Evolutionary conservation across 768 basidiomycete genomes (phyloP), one percentile per base, ranked within the genome.

Genomic region (Kwoniella bestiolae): DNA sequence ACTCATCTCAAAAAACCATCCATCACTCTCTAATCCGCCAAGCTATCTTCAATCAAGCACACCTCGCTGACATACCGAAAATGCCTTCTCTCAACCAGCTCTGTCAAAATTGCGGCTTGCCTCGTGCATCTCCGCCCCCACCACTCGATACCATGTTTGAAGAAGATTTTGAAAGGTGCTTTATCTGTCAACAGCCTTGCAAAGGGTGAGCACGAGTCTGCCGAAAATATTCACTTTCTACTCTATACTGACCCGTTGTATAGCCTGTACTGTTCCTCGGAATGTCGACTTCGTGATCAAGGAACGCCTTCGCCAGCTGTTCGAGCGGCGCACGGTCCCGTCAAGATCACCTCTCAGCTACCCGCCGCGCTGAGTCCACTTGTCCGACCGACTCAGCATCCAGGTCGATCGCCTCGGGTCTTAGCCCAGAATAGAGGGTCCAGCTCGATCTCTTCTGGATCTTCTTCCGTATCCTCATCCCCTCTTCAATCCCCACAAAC

Each of bases 181-280:
- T 72, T 63, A 78, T 74, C 60, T 78, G 76, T 63, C 59, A 72
- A 34, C 47, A 66, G 51, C 69, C 74, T 31, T 74, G 70, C 55
- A 70, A 66, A 55, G 74, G 72, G 76, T 78, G 56, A 75, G 76
- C 69, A 14, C 7, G 26, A 12, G n/a, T 5, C 32, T 56, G 3
- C 12, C 31, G 11, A 5, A 3, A 29, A 8, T n/a, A 45, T 16
- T 28, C 25, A 29, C 16, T 28, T 3, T 25, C 18, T 7, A 25
- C 23, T 29, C 29, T n/a, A 5, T 28, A 45, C 70, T 66, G 60
- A 74, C 38, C 18, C 16, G 16, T 44, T 41, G 38, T 31, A 1
- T 41, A 78, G 76, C 4, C 69, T 78, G n/a, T 78, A 75, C 66
- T 78, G 76, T 67, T 78, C 76, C 9, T 72, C 72, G 8, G 72